Conservation (phyloP, 305 asterid genomes). For the Euphrasia arctica region DNA sequence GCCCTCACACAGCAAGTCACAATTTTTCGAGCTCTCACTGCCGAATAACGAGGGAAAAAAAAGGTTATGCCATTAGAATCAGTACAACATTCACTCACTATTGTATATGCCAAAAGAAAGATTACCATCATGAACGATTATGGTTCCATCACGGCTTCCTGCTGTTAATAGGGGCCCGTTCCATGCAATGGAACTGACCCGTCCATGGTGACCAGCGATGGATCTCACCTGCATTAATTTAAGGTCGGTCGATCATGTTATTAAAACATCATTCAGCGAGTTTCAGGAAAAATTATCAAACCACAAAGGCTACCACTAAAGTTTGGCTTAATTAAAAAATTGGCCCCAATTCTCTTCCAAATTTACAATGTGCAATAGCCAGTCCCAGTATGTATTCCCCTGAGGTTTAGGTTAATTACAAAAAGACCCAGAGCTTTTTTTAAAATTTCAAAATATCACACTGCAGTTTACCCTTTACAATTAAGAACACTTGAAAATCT, state of each 20-base stretch:
- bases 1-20: constrained; percentile 30
- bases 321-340: neutral
- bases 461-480: neutral
- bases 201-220: constrained; percentile 45
- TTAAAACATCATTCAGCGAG: neutral
- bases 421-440: neutral
- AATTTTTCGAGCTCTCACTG: constrained; percentile 65
- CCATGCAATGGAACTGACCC: constrained; percentile 65
- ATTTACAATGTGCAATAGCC: neutral
- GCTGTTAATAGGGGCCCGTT: constrained; percentile 54
- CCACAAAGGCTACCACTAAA: neutral
- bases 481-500: neutral
- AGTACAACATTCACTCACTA: neutral
- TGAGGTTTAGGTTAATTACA: neutral
- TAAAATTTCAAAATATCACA: neutral
- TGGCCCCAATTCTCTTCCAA: neutral
- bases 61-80: neutral
- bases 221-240: constrained; percentile 43
- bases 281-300: neutral
- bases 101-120: neutral
- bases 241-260: neutral
- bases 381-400: neutral
- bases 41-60: neutral
- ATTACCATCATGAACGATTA: constrained; percentile 69
- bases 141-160: constrained; percentile 56